Conservation (phyloP, 306 rosid species). For the Adenanthera pavonina region DNA sequence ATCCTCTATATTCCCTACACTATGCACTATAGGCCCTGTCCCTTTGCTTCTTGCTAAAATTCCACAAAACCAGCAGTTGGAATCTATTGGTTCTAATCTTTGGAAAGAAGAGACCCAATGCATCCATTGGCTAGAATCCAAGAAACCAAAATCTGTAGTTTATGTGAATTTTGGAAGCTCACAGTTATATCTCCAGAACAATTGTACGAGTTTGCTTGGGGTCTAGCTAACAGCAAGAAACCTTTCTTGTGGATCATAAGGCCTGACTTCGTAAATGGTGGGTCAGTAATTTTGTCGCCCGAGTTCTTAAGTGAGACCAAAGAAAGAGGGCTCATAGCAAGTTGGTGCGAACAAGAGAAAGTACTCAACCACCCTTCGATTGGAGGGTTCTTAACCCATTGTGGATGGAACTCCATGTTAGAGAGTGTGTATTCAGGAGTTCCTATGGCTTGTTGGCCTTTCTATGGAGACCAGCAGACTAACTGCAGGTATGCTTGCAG, state of each 20-base stretch:
- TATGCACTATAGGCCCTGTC: not conserved
- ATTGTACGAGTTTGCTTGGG: not conserved
- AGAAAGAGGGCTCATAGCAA: not conserved
- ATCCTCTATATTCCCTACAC: not conserved
- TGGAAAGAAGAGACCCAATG: not conserved
- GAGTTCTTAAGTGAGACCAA: not conserved
- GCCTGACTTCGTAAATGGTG: not conserved
- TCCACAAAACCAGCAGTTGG: not conserved
- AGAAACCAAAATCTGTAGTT: not conserved
- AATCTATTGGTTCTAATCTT: not conserved
- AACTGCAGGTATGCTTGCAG: not conserved
- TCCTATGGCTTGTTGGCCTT: slow-evolving; percentile 13
- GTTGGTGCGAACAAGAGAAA: slow-evolving; percentile 4
- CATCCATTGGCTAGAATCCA: not conserved
- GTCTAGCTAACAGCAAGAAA: not conserved
- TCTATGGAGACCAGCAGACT: not conserved
- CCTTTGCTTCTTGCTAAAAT: not conserved
- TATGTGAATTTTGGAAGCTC: slow-evolving; percentile 14
- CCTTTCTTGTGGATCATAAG: slow-evolving; percentile 12
- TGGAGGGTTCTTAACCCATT: slow-evolving; percentile 5
- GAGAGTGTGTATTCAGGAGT: not conserved
- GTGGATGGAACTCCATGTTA: slow-evolving; percentile 7
- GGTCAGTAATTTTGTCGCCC: not conserved
- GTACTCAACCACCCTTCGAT: not conserved
- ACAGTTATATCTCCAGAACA: not conserved